Evolutionary conservation across 108 stramenopile genomes (phyloP), one percentile per base, ranked within the genome.

Genomic region (Pseudonitzschia delicatissima): DNA sequence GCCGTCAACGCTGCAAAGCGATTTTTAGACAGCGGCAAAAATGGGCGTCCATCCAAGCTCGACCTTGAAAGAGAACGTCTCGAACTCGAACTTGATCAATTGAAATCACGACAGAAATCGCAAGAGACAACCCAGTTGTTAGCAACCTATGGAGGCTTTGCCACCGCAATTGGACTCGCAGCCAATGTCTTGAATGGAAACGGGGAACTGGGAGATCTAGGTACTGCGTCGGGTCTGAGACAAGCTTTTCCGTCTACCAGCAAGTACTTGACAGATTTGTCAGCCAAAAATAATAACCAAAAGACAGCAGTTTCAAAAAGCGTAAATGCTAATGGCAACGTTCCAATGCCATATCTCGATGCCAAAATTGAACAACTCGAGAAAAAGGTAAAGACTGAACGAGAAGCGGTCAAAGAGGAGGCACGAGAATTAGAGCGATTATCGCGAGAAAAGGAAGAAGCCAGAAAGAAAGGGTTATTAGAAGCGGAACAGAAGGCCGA

Each of bases 311-410:
- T 23, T 13, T 18, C 50, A 13, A 12, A 18, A 51, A 23, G 21
- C 3, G 32, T 15, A 12, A 58, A 35, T 21, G 27, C 13, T 3
- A 33, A 33, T 27, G 20, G 35, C 33, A 28, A 36, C 27, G 35
- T 58, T 18, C 31, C 28, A 20, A 58, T 58, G 57, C 57, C 57
- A 13, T 58, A 58, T 18, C 57, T 58, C 15, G 57, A 58, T 20
- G 33, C 21, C 7, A 58, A 58, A 28, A 58, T 58, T 21, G 57
- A 29, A 33, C 31, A 58, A 36, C 32, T 36, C 20, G 33, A 58
- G 27, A 34, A 58, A 58, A 58, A 58, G 33, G 33, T 21, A 12
- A 35, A 34, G 57, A 17, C 12, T 17, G 57, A 58, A 58, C 26
- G 20, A 15, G 32, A 58, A 3, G 33, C 29, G 31, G 57, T 21